Evolutionary conservation across 2,329 filamentous ascomycete species (phyloP), one percentile per base, ranked within the genome.

Genomic region (Pseudonectria foliicola): DNA sequence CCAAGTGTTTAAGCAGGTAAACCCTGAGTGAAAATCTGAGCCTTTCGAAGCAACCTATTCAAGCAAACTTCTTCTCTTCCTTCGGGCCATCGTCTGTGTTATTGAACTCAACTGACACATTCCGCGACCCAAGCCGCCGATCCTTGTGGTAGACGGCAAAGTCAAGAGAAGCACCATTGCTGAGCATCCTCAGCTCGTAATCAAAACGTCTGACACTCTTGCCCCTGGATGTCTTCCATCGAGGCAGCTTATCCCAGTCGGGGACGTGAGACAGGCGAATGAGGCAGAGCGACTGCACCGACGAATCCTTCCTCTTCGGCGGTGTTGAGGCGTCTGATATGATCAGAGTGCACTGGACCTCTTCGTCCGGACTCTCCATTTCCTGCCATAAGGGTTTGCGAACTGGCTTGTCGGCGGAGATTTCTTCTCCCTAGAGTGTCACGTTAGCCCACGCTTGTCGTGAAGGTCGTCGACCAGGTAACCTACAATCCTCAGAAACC

Each of bases 401-500:
- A 0, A 46, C 31, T 0, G 46, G 43, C 1, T 31, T 32, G 2
- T 39, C 31, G 1, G 27, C 18, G 0, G 44, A 42, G 2, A 57
- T 36, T 4, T 27, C n/a, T 6, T 53, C 34, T 7, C 44, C 42
- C 47, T 46, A 4, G 3, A 7, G 7, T 6, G 13, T 13, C 32
- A 4, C 38, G 33, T 43, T 25, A 38, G 25, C 3, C 14, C 12
- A 16, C 11, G 14, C 29, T 27, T 5, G 13, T 24, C 11, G 10
- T 18, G 5, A 18, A 14, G 4, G 13, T 14, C 10, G 7, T 8
- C 27, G 11, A 4, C 6, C 4, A 3, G 3, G 25, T 6, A 12
- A 37, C 43, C 14, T 35, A 54, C 50, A 24, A 46, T 42, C 11
- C 39, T 15, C 2, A 59, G 24, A 27, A 58, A 61, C 59, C 59